Evolutionary conservation across 352 stramenopile species (phyloP).

Genomic region (Thalassiosira mediterranea): DNA sequence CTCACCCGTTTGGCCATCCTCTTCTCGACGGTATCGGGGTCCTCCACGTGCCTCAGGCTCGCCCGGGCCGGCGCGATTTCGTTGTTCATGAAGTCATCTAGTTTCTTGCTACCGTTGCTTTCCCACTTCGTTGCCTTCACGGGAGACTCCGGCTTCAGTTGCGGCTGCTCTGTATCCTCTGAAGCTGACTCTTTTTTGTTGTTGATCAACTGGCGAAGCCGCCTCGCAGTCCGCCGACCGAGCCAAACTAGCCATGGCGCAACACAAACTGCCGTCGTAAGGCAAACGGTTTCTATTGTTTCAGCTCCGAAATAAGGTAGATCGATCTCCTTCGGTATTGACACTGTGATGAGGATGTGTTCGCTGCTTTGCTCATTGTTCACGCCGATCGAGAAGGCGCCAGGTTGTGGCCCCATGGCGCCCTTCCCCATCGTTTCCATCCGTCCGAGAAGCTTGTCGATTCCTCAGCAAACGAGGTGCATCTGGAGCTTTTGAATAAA

Average conservation of each 20-base stretch:
- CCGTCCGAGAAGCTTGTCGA: no score
- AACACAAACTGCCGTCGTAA: background rate
- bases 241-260: slow-evolving; percentile 8
- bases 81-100: slow-evolving; percentile 22
- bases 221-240: slow-evolving; percentile 8
- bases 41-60: slow-evolving; percentile 12
- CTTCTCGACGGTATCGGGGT: slow-evolving; percentile 22
- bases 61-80: background rate
- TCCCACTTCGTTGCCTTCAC: slow-evolving; percentile 23
- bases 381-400: slow-evolving; percentile 6
- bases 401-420: no score
- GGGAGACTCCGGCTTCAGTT: slow-evolving; percentile 8
- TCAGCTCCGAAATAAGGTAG: slow-evolving; percentile 8
- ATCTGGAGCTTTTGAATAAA: no score
- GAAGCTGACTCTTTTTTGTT: background rate
- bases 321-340: slow-evolving; percentile 15
- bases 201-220: slow-evolving; percentile 1
- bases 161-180: background rate
- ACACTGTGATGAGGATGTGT: slow-evolving; percentile 7
- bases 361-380: slow-evolving; percentile 12
- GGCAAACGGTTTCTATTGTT: slow-evolving; percentile 2
- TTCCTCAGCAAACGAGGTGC: no score
- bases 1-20: slow-evolving; percentile 6
- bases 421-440: no score
- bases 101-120: background rate